These are phyloP conservation scores for Orbilia blumenaviensis DNA, from an alignment of 2,329 filamentous ascomycete species.

Conservation along the genomic window DNA sequence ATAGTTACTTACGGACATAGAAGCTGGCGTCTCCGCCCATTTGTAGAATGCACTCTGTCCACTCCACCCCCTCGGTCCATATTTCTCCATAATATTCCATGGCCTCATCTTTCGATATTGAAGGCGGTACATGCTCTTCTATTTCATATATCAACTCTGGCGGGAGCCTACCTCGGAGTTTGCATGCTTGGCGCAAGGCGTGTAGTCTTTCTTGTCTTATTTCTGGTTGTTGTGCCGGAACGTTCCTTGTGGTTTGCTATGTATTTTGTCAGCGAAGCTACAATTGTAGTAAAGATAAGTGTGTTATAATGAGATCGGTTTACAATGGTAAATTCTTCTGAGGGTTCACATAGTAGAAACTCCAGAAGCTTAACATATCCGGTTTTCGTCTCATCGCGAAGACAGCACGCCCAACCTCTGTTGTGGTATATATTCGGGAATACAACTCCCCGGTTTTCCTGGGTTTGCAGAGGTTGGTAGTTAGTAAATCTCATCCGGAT, in stretches of 20 bases:
- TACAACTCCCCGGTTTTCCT: conserved; percentile 65
- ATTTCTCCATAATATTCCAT: conserved; percentile 60
- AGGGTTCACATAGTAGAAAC: conserved; percentile 70
- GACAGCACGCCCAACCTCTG: conserved; percentile 64
- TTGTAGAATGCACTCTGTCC: background rate
- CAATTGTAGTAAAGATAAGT: background rate
- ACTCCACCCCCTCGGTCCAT: conserved; percentile 60
- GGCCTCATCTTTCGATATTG: conserved; percentile 61
- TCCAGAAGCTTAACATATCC: conserved; percentile 69
- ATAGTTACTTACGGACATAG: background rate
- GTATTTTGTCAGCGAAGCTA: background rate
- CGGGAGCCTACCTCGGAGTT: conserved; percentile 25
- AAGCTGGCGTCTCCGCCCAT: background rate
- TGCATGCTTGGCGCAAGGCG: background rate
- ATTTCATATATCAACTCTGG: conserved; percentile 50
- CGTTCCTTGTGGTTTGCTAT: background rate
- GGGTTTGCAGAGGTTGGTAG: background rate
- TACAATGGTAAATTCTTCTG: background rate
- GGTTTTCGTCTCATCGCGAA: conserved; percentile 65
- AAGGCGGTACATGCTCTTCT: conserved; percentile 51
- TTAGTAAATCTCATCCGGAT: background rate
- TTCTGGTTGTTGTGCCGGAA: conserved; percentile 5
- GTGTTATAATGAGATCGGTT: background rate
- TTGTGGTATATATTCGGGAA: conserved; percentile 69
- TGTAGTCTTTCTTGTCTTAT: background rate